Base-by-base conservation (phyloP, 2,329 filamentous ascomycete genomes). In the Penicillium sp. region DNA sequence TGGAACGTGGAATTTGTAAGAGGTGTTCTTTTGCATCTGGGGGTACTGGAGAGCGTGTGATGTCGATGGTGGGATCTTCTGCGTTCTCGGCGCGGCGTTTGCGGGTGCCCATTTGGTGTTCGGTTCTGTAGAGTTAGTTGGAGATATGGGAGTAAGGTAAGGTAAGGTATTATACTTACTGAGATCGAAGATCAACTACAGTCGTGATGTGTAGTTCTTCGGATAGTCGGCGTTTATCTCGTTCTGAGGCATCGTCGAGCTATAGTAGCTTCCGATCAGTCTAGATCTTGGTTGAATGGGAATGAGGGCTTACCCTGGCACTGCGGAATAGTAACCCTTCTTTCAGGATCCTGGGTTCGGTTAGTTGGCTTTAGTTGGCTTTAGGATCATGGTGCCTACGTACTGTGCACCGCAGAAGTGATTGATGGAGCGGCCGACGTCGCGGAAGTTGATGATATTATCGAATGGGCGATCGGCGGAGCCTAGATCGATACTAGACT, bases 171-270 rank as follows among this genome's bases (percentile, higher is more conserved):
- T n/a, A n/a, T n/a, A n/a, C 67, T 49, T 75, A 87, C 81, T 84
- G 81, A 51, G 88, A 87, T 46, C 89, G 80, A 9, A 95, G 73
- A 70, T 95, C 89, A 49, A 95, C 78, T 32, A 95, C 79, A 2
- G 82, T 87, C 55, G 76, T 79, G 53, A 95, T 79, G 18, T 78
- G 75, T 56, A 84, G 77, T 26, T 81, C 75, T 6, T 81, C 68
- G 8, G 72, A 67, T 9, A 95, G 74, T 26, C 73, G 70, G 27
- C 73, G 64, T 46, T 79, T 78, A 67, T 95, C 89, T 28, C 73
- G 63, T 16, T 74, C 60, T 0, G 86, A 85, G 28, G 87, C 86
- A 65, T 88, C 82, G 61, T 95, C 88, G 77, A 67, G 63, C 63
- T 63, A 52, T 34, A 34, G 14, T 9, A 16, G 5, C 23, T n/a